Base-by-base conservation (phyloP, 2,329 filamentous ascomycete genomes). In the Fusarium bulbicola region DNA sequence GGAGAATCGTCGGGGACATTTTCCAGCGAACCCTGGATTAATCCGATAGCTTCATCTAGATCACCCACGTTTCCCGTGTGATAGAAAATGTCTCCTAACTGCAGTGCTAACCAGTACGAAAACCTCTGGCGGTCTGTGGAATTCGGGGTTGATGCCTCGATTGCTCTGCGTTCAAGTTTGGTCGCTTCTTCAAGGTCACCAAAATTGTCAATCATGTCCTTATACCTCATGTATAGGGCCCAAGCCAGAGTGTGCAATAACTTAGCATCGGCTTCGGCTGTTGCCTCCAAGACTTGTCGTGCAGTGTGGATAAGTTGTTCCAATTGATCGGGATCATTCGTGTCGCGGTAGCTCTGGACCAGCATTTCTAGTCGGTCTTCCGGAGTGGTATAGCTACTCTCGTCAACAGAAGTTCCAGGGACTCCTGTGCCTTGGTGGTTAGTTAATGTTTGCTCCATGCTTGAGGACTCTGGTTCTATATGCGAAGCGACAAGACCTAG, bases 331-430 rank as follows among this genome's bases (percentile, higher is more conserved):
- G 30, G n/a, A 2, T 45, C 30, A 26, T 45, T 6, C n/a, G n/a
- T 3, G 10, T 36, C 9, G 7, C 16, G 28, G 26, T 45, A 57
- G 4, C 30, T 34, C n/a, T 6, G 47, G 5, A 26, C 1, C 7
- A 26, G 5, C n/a, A 0, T 7, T 26, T 36, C 30, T 3, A 52
- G 20, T 18, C 2, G n/a, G 16, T 0, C 1, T 36, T 36, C 0
- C 12, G 4, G 30, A 36, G 12, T 5, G 1, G 4, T 14, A 26
- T 10, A 20, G 15, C 16, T 18, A 8, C 16, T 26, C 30, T 11
- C n/a, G 16, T 8, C 7, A 4, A 26, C 8, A 0, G 30, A 10
- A 24, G 16, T 36, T 2, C 15, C 12, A 20, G 6, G 6, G 16
- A 8, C 2, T 4, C 2, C 15, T 18, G 10, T n/a, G 2, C 8